Base-by-base conservation (phyloP, 257 asterid genomes). In the Gentiana macrophylla region DNA sequence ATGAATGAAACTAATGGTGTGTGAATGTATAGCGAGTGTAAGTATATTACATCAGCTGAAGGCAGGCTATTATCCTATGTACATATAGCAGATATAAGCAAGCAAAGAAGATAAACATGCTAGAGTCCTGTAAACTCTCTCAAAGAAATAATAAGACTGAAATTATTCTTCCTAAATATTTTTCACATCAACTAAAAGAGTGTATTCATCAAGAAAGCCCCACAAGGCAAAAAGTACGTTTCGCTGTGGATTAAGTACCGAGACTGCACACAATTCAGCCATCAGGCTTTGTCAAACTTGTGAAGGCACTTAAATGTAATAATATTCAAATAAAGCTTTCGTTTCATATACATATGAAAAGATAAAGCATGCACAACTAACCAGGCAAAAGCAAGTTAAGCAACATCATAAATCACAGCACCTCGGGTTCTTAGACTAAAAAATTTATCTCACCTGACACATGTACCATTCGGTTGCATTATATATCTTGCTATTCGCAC, bases 381-480 rank as follows among this genome's bases (percentile, higher is more conserved):
- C 50, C 35, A 57, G 37, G 34, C 4, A 44, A 35, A 35, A 41
- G 9, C 12, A 37, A 32, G 3, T 38, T 38, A 15, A 32, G 44
- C 37, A 35, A 49, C 60, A 55, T 32, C 36, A 24, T 1, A n/a
- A 12, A 9, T 12, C 15, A 44, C 15, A 51, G 46, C 33, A 49
- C 6, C 9, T 36, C 33, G 12, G 34, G 12, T 35, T 49, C 47
- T 37, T 32, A 57, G 24, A 47, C 10, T 34, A 34, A 37, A 61
- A 63, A 15, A 44, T 54, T 60, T 56, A 35, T 3, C 36, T 59
- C 74, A 86, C 98, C 96, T 86, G 98, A 76, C 98, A 90, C 68
- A 79, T 83, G 69, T 84, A 91, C 98, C 98, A 91, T 64, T 87
- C 94, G 35, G 94, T 84, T 35, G 89, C 95, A 70, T 86, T 74